A percentile compares a stretch with the other conserved stretches of the same genome.
These are phyloP conservation scores for Ogataea allantospora DNA, from an alignment of 805 yeast genomes.

Conservation along the genomic window DNA sequence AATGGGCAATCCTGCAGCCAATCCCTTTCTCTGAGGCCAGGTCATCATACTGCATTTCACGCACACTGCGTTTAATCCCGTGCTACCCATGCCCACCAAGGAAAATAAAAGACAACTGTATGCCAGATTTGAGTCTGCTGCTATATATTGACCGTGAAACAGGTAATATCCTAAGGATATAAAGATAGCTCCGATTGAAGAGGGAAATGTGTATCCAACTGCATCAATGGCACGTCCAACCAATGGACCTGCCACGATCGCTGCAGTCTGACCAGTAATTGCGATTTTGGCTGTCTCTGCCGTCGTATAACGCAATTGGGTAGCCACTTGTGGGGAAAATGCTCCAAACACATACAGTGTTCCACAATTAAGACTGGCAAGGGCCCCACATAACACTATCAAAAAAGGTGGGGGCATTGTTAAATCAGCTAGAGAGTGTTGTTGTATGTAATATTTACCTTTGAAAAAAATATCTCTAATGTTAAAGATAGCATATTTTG, in stretches of 20 bases:
- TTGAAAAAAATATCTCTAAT: slow-evolving; percentile 1
- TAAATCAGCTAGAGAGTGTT: not conserved
- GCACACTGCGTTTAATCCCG: slow-evolving; percentile 60
- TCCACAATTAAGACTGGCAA: slow-evolving; percentile 53
- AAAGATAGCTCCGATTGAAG: slow-evolving; percentile 47
- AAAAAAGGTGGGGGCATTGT: slow-evolving; percentile 9
- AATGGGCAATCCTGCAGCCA: slow-evolving; percentile 74
- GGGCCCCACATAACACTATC: slow-evolving; percentile 21
- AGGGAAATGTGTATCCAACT: slow-evolving; percentile 55
- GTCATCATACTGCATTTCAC: slow-evolving; percentile 72
- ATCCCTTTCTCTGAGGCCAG: slow-evolving; percentile 65
- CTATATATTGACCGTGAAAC: slow-evolving; percentile 49
- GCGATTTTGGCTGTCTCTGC: slow-evolving; percentile 65
- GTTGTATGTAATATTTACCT: too few species aligned
- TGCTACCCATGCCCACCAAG: slow-evolving; percentile 66
- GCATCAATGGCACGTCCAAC: slow-evolving; percentile 66
- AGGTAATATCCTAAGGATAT: slow-evolving; percentile 57
- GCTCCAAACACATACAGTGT: slow-evolving; percentile 75
- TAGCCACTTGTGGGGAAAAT: slow-evolving; percentile 74
- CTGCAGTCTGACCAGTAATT: slow-evolving; percentile 64
- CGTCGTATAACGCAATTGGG: slow-evolving; percentile 54
- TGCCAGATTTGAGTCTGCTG: slow-evolving; percentile 37
- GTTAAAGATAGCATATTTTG: slow-evolving; percentile 62
- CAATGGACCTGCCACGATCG: slow-evolving; percentile 62
- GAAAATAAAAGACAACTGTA: slow-evolving; percentile 48